A percentile compares a stretch with the other conserved stretches of the same genome.
Conservation (phyloP, 805 yeast species). For the Candida pini region DNA sequence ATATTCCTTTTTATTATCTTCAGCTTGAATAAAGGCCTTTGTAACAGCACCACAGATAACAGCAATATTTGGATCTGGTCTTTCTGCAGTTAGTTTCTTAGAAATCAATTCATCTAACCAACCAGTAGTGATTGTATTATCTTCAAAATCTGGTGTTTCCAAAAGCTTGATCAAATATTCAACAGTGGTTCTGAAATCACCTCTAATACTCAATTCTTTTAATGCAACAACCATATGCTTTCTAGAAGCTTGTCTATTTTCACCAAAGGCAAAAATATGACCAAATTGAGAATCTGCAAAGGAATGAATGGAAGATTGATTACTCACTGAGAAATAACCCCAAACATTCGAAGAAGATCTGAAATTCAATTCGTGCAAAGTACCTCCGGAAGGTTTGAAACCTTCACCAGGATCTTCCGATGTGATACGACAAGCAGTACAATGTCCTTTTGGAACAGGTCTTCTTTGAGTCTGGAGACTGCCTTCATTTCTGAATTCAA, state of each 20-base stretch:
- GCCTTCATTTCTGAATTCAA: conserved; percentile 71
- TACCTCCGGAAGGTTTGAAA: conserved; percentile 97
- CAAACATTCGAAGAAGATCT: conserved; percentile 97
- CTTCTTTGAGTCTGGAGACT: conserved; percentile 77
- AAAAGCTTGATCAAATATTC: conserved; percentile 92
- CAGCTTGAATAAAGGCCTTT: conserved; percentile 81
- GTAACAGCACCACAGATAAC: conserved; percentile 97
- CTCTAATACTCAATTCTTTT: conserved; percentile 93
- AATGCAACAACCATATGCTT: conserved; percentile 98
- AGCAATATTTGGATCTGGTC: conserved; percentile 89
- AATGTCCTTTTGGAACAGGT: conserved; percentile 96
- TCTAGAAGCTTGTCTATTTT: conserved; percentile 95
- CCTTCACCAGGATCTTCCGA: conserved; percentile 99
- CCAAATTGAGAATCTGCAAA: conserved; percentile 99
- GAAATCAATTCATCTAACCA: conserved; percentile 97
- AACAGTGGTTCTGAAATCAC: conserved; percentile 97
- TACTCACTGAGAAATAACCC: conserved; percentile 98
- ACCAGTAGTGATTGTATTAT: conserved; percentile 95
- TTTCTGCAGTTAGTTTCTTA: conserved; percentile 90
- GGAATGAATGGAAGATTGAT: conserved; percentile 95
- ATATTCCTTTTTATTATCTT: conserved; percentile 64
- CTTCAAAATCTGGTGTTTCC: conserved; percentile 95
- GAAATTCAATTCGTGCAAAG: conserved; percentile 92
- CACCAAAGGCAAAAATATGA: conserved; percentile 98
- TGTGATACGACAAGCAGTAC: conserved; percentile 98